Conservation (phyloP, 2,329 filamentous ascomycete genomes). For the Phaeosphaeriaceae sp. region DNA sequence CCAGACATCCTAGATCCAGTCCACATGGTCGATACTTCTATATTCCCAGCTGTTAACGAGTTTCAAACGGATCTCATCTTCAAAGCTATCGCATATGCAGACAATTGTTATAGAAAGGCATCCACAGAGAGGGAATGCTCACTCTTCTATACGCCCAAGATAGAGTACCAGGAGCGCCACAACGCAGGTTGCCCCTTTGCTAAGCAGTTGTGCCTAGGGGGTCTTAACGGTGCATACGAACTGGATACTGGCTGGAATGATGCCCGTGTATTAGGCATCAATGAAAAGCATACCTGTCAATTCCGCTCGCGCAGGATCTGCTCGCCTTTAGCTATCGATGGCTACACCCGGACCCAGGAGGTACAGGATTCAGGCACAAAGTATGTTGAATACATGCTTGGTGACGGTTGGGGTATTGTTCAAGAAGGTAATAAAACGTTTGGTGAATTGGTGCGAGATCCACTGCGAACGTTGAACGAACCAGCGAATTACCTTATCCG, state of each 20-base stretch:
- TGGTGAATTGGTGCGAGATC: conserved; percentile 6
- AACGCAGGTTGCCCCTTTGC: conserved; percentile 13
- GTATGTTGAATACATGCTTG: conserved; percentile 14
- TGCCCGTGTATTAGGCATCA: conserved; percentile 10
- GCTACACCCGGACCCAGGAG: background rate
- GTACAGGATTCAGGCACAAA: background rate
- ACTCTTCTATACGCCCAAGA: conserved; percentile 2
- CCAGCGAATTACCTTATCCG: conserved; percentile 3
- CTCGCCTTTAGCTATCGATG: conserved; percentile 6
- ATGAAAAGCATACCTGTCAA: conserved; percentile 5
- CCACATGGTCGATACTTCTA: conserved; percentile 7
- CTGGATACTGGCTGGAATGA: conserved; percentile 11
- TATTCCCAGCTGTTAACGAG: conserved; percentile 5
- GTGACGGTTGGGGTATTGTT: conserved; percentile 6
- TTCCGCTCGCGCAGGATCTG: conserved; percentile 14
- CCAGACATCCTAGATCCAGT: conserved; percentile 1
- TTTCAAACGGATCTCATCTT: conserved; percentile 3
- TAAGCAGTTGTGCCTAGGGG: conserved; percentile 4
- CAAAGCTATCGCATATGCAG: conserved; percentile 9
- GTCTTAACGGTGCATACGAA: conserved; percentile 7
- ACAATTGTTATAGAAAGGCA: conserved; percentile 6
- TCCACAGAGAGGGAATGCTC: background rate
- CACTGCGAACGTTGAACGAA: background rate
- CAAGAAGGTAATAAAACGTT: conserved; percentile 10
- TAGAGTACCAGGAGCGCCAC: conserved; percentile 3